Percentiles rank a stretch among this genome's conserved stretches.
Evolutionary conservation across 2,329 filamentous ascomycete species (phyloP).

Genomic region (Acarospora socialis): DNA sequence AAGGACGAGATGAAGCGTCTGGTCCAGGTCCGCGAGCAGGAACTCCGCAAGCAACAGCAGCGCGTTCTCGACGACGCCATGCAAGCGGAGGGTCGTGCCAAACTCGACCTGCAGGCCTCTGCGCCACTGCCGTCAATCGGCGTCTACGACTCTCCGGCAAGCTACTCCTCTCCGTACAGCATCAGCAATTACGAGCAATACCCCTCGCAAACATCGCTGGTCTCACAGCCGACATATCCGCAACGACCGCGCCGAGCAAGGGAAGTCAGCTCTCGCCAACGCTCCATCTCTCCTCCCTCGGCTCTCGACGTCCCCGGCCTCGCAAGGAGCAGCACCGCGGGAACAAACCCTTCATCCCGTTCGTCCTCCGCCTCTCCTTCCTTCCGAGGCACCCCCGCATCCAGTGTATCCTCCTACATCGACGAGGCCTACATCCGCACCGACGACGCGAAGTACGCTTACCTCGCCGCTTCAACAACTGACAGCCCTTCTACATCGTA

Average conservation of each 20-base stretch:
- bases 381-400: slow-evolving; percentile 22
- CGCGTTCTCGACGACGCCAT: slow-evolving; percentile 11
- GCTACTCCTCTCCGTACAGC: slow-evolving; percentile 11
- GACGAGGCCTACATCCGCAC: slow-evolving; percentile 26
- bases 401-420: slow-evolving; percentile 19
- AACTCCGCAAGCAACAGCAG: slow-evolving; percentile 6
- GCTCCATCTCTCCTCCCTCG: slow-evolving; percentile 22
- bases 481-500: slow-evolving; percentile 6
- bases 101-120: slow-evolving; percentile 8
- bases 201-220: slow-evolving; percentile 7
- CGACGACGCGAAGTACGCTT: slow-evolving; percentile 26
- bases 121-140: slow-evolving; percentile 3
- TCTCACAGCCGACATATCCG: slow-evolving; percentile 13
- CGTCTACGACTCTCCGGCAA: slow-evolving; percentile 8
- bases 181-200: slow-evolving; percentile 12
- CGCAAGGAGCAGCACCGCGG: slow-evolving; percentile 18
- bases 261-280: too few relatives aligned
- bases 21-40: slow-evolving; percentile 17
- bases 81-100: too few relatives aligned
- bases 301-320: slow-evolving; percentile 23
- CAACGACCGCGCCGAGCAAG: slow-evolving; percentile 13
- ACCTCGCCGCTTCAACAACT: slow-evolving; percentile 6
- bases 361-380: slow-evolving; percentile 20
- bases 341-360: slow-evolving; percentile 17
- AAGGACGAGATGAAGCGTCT: slow-evolving; percentile 30